Conservation (phyloP, 768 basidiomycete genomes). For the Suillus decipiens region DNA sequence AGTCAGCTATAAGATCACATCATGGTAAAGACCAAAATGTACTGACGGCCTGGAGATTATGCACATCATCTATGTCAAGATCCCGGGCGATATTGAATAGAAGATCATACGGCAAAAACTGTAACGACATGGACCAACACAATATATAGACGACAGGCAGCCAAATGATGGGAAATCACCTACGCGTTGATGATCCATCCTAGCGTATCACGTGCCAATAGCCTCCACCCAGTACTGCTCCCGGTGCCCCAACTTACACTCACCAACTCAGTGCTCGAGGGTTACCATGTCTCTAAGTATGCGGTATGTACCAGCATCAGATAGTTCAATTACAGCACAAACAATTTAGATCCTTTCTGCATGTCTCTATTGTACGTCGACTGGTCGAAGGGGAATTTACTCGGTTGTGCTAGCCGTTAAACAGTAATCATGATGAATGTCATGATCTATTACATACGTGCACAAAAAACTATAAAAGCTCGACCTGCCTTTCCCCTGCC, state of each 20-base stretch:
- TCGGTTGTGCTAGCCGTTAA: neutral
- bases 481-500: neutral
- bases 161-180: conserved; percentile 7
- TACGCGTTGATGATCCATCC: conserved; percentile 1
- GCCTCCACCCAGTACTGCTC: neutral
- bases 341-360: neutral
- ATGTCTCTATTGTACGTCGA: neutral
- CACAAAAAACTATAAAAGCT: neutral
- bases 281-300: too few relatives aligned
- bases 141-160: neutral
- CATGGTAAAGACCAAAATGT: conserved; percentile 6
- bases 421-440: neutral
- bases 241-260: neutral
- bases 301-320: too few relatives aligned
- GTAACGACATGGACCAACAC: conserved; percentile 31
- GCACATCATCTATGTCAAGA: conserved; percentile 61
- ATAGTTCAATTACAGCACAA: neutral
- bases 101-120: conserved; percentile 66
- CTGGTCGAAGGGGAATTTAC: neutral
- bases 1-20: neutral
- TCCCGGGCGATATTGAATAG: conserved; percentile 66
- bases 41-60: conserved; percentile 63
- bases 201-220: neutral
- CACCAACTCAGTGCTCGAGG: neutral
- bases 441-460: neutral